Evolutionary conservation across 108 stramenopile species (phyloP).

Genomic region (Cyclotella baltica): DNA sequence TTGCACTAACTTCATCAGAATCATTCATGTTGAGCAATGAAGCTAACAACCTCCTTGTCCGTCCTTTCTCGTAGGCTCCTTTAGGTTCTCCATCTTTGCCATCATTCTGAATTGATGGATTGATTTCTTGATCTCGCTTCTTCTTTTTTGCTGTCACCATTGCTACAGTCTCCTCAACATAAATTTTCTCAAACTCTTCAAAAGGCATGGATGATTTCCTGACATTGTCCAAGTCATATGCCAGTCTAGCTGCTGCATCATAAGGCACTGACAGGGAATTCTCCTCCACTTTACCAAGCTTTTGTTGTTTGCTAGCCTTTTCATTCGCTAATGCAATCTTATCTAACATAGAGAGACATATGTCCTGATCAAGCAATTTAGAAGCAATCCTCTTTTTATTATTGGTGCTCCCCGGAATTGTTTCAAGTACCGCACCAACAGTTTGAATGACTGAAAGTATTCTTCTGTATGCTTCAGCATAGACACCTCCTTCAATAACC

Average conservation of each 20-base stretch:
- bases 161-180: constrained; percentile 30
- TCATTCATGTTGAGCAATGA: not conserved
- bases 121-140: constrained; percentile 20
- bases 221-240: constrained; percentile 35
- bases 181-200: constrained; percentile 32
- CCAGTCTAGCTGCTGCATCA: constrained; percentile 31
- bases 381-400: constrained; percentile 59
- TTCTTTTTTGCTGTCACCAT: constrained; percentile 43
- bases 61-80: constrained; percentile 33
- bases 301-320: constrained; percentile 7
- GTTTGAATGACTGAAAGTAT: constrained; percentile 75
- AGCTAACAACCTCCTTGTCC: constrained; percentile 4
- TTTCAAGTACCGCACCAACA: constrained; percentile 73
- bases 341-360: constrained; percentile 87
- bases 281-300: not conserved
- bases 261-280: constrained; percentile 17
- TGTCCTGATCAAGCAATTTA: constrained; percentile 78
- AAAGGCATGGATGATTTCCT: constrained; percentile 30
- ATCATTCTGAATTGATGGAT: constrained; percentile 5
- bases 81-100: constrained; percentile 34
- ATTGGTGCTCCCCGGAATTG: constrained; percentile 33
- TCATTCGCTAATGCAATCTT: constrained; percentile 62
- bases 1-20: too few species aligned
- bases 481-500: constrained; percentile 66
- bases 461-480: constrained; percentile 75